Base-by-base conservation (phyloP, 2,329 filamentous ascomycete species). In the Pleomassaria siparia region DNA sequence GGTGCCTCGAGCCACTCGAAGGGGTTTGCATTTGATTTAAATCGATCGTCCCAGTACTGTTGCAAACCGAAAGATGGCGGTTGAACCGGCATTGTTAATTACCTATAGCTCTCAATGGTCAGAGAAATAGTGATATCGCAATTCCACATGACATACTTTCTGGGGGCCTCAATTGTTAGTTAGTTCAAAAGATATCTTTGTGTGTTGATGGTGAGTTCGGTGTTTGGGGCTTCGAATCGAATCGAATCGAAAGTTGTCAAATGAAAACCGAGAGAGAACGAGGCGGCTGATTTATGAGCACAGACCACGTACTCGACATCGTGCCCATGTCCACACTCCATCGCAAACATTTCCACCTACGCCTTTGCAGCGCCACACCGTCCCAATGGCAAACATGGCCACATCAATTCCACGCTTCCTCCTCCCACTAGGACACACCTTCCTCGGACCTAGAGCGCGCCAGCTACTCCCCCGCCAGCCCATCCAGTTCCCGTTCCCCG, bases 1-100 rank as follows among this genome's bases (percentile, higher is more conserved):
- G 68, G 61, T 0, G 63, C 59, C 29, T 66, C 60, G 4, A 73
- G 63, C 70, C 70, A 73, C 49, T 73, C 70, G 47, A 72, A 73
- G 1, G 70, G 58, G 39, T 57, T 53, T 2, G 65, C 50, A 28
- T 70, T 64, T 2, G 56, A 48, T 7, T 58, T 56, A 50, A 72
- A 73, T 26, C 70, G 70, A 4, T 58, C 44, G 28, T 73, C 56
- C 70, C 70, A 73, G 49, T 73, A 73, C 8, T 58, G 54, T 22
- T 56, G 60, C 1, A 62, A 64, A 10, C 66, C 66, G 39, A 70
- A 73, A 0, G 67, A 56, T 1, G 70, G 69, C 2, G 62, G 60
- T 22, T 53, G 30, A 11, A 50, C 44, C 28, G 55, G 49, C 60
- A 66, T 63, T 44, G 47, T 11, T 21, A 18, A 37, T n/a, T n/a